Percentiles rank a stretch among this genome's conserved stretches.
phyloP scores from a whole-genome alignment of 306 rosid species.

The Oxytropis ochrocephala region DNA sequence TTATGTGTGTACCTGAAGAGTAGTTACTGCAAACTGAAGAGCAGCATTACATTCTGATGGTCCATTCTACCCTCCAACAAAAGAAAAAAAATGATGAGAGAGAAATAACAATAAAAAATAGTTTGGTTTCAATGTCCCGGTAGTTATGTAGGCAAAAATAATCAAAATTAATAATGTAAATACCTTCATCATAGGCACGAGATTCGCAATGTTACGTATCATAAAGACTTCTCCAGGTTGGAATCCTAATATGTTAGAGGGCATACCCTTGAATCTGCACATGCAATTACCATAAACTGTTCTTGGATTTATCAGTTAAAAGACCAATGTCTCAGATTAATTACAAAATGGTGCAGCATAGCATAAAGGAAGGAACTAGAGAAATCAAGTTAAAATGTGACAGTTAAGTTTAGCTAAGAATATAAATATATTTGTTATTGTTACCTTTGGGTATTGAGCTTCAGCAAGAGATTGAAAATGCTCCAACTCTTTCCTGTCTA shows the following conservation, averaged over 20 bases:
- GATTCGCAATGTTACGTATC: slow-evolving; percentile 82
- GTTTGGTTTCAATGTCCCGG: not conserved
- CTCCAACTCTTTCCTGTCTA: slow-evolving; percentile 57
- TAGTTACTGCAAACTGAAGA: slow-evolving; percentile 80
- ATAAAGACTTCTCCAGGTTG: slow-evolving; percentile 93
- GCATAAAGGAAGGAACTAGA: not conserved
- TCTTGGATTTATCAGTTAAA: slow-evolving; percentile 51
- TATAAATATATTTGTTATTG: not conserved
- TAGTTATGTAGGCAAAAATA: not conserved
- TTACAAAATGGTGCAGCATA: slow-evolving; percentile 3
- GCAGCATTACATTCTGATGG: slow-evolving; percentile 93
- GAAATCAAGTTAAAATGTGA: slow-evolving; percentile 5
- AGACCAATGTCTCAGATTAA: slow-evolving; percentile 5
- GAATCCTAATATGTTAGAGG: slow-evolving; percentile 87
- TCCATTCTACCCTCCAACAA: slow-evolving; percentile 48
- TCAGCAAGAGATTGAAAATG: slow-evolving; percentile 64
- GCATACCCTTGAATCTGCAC: slow-evolving; percentile 96
- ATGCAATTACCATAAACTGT: slow-evolving; percentile 92
- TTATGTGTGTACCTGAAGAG: slow-evolving; percentile 42
- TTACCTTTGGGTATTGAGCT: slow-evolving; percentile 78
- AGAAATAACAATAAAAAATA: not conserved
- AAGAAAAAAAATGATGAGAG: not conserved
- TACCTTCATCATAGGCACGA: slow-evolving; percentile 77
- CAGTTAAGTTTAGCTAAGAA: not conserved
- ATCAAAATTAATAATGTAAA: not conserved